These are phyloP conservation scores for Lentinus brumalis DNA, from an alignment of 768 basidiomycete genomes.

Conservation along the genomic window DNA sequence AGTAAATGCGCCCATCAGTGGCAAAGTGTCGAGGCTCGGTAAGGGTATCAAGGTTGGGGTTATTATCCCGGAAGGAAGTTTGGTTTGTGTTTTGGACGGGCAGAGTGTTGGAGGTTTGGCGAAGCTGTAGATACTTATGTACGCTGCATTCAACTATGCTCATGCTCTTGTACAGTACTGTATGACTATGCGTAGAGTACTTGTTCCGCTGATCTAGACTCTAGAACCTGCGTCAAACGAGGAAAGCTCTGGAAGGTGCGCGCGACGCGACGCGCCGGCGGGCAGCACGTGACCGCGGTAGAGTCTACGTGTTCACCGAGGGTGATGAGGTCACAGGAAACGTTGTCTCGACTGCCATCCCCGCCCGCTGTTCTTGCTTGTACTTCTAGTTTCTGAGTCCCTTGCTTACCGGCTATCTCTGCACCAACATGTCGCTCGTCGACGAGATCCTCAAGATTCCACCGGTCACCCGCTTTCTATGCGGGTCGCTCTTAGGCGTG, in stretches of 20 bases:
- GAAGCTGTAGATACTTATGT: not conserved
- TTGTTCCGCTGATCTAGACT: no score
- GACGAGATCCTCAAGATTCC: conserved; percentile 79
- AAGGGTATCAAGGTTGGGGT: conserved; percentile 14
- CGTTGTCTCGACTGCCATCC: not conserved
- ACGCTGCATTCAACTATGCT: not conserved
- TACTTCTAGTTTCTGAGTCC: not conserved
- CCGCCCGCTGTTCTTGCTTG: not conserved
- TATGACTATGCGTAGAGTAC: no score
- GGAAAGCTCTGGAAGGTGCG: conserved; percentile 13
- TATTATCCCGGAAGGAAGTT: conserved; percentile 11
- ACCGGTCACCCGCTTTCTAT: conserved; percentile 75
- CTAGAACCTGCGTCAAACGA: not conserved
- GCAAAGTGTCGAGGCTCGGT: conserved; percentile 8
- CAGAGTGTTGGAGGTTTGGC: not conserved
- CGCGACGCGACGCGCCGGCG: conserved; percentile 14
- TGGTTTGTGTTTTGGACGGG: conserved; percentile 11
- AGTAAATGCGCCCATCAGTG: conserved; percentile 7
- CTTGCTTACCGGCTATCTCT: not conserved
- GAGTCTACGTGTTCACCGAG: conserved; percentile 16
- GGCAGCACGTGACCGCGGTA: conserved; percentile 18
- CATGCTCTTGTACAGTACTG: no score
- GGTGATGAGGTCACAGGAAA: conserved; percentile 2
- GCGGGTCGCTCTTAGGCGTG: conserved; percentile 59
- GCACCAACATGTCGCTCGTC: conserved; percentile 31